Base-by-base conservation (phyloP, 768 basidiomycete genomes). In the Leccinum obscurum region DNA sequence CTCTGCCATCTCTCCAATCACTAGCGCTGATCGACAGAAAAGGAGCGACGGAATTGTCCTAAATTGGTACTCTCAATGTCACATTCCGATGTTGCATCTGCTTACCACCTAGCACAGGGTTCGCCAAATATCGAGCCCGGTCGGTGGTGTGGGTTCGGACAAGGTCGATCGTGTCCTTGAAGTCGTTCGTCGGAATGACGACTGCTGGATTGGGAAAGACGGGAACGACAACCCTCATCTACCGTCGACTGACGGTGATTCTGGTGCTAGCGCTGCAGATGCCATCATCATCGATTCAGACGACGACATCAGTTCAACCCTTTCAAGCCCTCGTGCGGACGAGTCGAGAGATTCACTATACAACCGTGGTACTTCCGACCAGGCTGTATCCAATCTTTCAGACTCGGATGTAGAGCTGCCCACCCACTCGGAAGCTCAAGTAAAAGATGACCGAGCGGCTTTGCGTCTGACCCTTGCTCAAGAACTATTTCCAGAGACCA, bases 11-110 rank as follows among this genome's bases (percentile, higher is more conserved):
- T 13, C 48, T n/a, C 11, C 37, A 48, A 7, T 44, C 35, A 9
- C 52, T 14, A 28, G 34, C 22, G 49, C 57, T 66, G 48, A 72
- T 55, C 46, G 28, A 20, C 35, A 49, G 32, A 17, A 54, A 51
- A 72, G 72, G 8, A 69, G 65, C 46, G 72, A 75, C 22, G 67
- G 70, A 2, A 69, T 74, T 26, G 54, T 68, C 46, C 41, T 74
- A 51, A 70, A 72, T 57, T 75, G 74, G 74, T 69, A 68, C 50
- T 52, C 52, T 35, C 14, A 52, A 10, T 53, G 26, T 44, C 48
- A 39, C 34, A 5, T 17, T 51, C 56, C 20, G 10, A 37, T 32
- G 28, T 14, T 55, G 15, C 58, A 54, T 49, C 34, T 24, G 11
- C 56, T 69, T 9, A 73, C 46, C n/a, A 7, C 32, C 34, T 34